Base-by-base conservation (phyloP, 108 stramenopile genomes). In the Tribonema minus region DNA sequence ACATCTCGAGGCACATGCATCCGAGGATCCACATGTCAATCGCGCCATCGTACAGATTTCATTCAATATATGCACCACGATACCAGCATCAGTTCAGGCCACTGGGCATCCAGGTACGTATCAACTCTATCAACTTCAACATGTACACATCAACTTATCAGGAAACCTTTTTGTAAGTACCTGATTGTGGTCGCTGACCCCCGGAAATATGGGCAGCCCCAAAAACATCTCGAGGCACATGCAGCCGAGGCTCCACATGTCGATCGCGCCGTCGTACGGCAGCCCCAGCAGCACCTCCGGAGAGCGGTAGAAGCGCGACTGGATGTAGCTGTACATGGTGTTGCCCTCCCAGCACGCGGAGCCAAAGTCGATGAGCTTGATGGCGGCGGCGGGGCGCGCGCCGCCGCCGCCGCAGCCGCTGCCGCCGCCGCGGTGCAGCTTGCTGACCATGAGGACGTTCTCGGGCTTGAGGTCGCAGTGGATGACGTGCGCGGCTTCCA, bases 401-500 rank as follows among this genome's bases (percentile, higher is more conserved):
- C 37, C n/a, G 26, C 71, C 33, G n/a, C n/a, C n/a, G n/a, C n/a
- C n/a, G n/a, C n/a, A n/a, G n/a, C n/a, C n/a, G n/a, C n/a, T n/a
- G n/a, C 70, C 76, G 7, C n/a, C 30, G 23, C 61, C 65, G 29
- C 23, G 74, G 7, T 61, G 64, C 28, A 25, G 23, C 29, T 76
- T 81, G 80, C 62, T 81, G 67, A 89, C 88, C 71, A 98, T 86
- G 38, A 99, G 85, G 59, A 99, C 92, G 85, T 99, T 99, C 68
- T 99, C 98, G 0, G 98, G 98, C 77, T 99, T 99, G 62, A 99
- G 84, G 86, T 99, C 98, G 82, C 95, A 95, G 83, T 99, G 98
- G 3, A 99, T 93, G 4, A 99, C 84, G 15, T 59, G 37, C 23
- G 54, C 70, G 30, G 40, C 70, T 0, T 64, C 71, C 58, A n/a